Base-by-base conservation (phyloP, 1,139 yeast genomes). In the Saccharomyces hybrid region DNA sequence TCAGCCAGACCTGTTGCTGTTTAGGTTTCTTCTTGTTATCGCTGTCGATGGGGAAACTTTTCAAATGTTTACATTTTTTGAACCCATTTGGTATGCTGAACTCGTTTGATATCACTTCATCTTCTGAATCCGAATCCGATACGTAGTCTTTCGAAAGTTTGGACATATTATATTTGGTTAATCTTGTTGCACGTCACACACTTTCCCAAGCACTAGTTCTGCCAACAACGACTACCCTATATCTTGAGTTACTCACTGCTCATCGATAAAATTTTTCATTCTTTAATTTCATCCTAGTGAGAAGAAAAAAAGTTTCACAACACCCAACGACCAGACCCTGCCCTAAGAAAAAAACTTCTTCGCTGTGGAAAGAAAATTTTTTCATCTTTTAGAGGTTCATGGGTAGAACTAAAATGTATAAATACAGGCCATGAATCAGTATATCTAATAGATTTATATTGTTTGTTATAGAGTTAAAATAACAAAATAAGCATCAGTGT, bases 1-100 rank as follows among this genome's bases (percentile, higher is more conserved):
- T 77, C 60, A 88, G 73, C 91, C 93, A 88, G 3, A 86, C 67
- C 67, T 87, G 84, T 64, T 84, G 80, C 53, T 73, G 71, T 16
- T 56, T 52, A 34, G 55, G 55, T 58, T 69, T 55, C 20, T 68
- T 56, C 44, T 64, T 56, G 23, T 57, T 28, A 20, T 23, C 14
- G 23, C 44, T 47, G 31, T 52, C 53, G 13, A 47, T 47, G 23
- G 61, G 61, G 41, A 65, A 64, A 44, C 58, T 59, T 54, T 66
- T 66, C 50, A 68, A 56, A 56, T 67, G 67, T 29, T 61, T 61
- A 51, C 64, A 59, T 51, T 62, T 63, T 55, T 64, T 65, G 53
- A 57, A 68, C 38, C 38, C 38, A 47, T 62, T 62, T 13, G 56
- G 46, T 49, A 69, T 69, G 14, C 61, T 61, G 13, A 52, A 55